A percentile compares a stretch with the other conserved stretches of the same genome.
These are phyloP conservation scores for Aspergillus neotritici DNA, from an alignment of 2,329 filamentous ascomycete species.

Conservation along the genomic window DNA sequence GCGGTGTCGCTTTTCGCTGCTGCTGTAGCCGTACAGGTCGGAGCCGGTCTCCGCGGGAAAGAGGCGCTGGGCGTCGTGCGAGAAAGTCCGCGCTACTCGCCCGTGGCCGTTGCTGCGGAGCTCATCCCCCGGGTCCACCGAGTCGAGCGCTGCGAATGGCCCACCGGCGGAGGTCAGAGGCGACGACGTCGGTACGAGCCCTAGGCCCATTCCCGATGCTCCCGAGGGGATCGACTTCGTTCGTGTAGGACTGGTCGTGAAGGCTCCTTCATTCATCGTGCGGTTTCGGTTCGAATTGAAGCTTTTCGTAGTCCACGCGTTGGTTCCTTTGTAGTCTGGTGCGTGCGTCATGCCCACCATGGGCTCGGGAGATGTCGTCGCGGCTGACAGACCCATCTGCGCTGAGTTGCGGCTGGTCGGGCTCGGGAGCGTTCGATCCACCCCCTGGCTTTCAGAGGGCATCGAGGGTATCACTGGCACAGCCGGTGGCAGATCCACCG, in stretches of 20 bases:
- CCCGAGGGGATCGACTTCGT: conserved; percentile 16
- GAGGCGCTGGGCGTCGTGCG: conserved; percentile 16
- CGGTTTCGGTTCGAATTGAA: conserved; percentile 9
- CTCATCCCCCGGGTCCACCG: conserved; percentile 17
- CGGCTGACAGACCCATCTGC: conserved; percentile 9
- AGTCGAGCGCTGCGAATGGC: conserved; percentile 13
- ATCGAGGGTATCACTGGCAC: conserved; percentile 19
- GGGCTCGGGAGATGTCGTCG: conserved; percentile 14
- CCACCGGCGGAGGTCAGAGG: conserved; percentile 8
- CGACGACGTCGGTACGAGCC: conserved; percentile 21
- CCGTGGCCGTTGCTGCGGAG: conserved; percentile 10
- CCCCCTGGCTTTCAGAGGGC: conserved; percentile 19
- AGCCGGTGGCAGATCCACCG: conserved; percentile 23
- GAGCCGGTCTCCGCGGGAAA: conserved; percentile 28
- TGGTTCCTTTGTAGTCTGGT: conserved; percentile 16
- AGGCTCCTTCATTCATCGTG: conserved; percentile 16
- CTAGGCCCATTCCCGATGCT: conserved; percentile 27
- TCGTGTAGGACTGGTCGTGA: conserved; percentile 14
- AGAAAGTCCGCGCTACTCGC: conserved; percentile 15
- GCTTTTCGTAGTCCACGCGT: conserved; percentile 14
- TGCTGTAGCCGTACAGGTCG: conserved; percentile 38
- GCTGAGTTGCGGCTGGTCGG: conserved; percentile 24
- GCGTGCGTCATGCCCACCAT: conserved; percentile 14
- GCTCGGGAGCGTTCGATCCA: conserved; percentile 34
- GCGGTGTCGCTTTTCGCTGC: conserved; percentile 23